phyloP scores from a whole-genome alignment of 1,284 basidiomycete genomes.

The Cystobasidium slooffiae region DNA sequence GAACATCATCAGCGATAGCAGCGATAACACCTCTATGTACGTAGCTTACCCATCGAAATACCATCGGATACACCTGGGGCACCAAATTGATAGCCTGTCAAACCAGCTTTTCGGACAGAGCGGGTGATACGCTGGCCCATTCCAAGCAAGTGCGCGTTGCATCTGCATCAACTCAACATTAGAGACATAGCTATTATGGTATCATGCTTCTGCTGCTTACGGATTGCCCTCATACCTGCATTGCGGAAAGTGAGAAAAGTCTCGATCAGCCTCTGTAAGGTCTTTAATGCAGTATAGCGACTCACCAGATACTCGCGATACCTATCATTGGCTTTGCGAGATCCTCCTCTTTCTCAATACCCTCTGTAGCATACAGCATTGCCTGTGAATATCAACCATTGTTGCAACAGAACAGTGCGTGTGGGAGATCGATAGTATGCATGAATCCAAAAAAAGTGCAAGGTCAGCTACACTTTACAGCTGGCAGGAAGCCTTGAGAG shows the following conservation, averaged over 20 bases:
- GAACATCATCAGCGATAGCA: constrained; percentile 48
- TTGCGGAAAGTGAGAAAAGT: constrained; percentile 1
- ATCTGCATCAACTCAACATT: constrained; percentile 62
- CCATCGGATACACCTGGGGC: constrained; percentile 96
- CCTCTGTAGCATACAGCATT: constrained; percentile 95
- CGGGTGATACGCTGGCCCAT: constrained; percentile 84
- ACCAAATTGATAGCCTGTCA: constrained; percentile 96
- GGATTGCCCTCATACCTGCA: constrained; percentile 86
- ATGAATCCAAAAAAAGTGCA: neutral
- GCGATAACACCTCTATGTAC: constrained; percentile 42
- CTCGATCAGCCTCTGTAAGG: constrained; percentile 21
- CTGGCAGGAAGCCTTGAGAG: neutral
- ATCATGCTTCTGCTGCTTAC: constrained; percentile 60
- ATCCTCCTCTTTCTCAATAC: constrained; percentile 74
- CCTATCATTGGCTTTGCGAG: constrained; percentile 93
- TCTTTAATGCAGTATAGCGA: neutral
- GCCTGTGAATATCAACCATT: constrained; percentile 63
- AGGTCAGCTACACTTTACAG: neutral
- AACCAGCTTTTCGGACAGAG: constrained; percentile 71
- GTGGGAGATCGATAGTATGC: neutral
- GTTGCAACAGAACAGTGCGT: neutral
- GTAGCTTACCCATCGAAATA: constrained; percentile 89
- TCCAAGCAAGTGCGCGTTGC: constrained; percentile 87
- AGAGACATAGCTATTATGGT: neutral
- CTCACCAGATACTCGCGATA: constrained; percentile 89